Percentiles rank a stretch among this genome's conserved stretches.
Conservation (phyloP, 257 asterid species). For the Gentiana macrophylla region DNA sequence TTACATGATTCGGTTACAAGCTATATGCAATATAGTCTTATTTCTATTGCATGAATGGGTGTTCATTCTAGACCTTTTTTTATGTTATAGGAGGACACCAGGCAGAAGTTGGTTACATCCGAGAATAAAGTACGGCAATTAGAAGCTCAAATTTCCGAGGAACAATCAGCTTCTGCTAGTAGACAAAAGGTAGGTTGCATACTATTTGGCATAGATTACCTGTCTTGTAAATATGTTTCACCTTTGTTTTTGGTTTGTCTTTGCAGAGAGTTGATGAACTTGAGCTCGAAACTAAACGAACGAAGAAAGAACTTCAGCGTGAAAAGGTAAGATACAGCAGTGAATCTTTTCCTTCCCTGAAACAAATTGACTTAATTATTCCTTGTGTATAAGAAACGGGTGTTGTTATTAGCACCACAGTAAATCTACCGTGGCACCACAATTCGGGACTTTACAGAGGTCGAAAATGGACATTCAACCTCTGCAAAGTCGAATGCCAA, state of each 20-base stretch:
- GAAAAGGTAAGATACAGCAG: slow-evolving; percentile 76
- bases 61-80: background rate
- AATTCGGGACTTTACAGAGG: too few species aligned
- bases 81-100: slow-evolving; percentile 63
- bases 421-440: too few species aligned
- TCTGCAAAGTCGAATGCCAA: too few species aligned
- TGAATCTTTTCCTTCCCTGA: slow-evolving; percentile 7
- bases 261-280: slow-evolving; percentile 80
- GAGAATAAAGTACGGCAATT: slow-evolving; percentile 90
- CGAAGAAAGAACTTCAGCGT: slow-evolving; percentile 75
- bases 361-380: too few species aligned
- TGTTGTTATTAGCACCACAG: too few species aligned
- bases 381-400: too few species aligned
- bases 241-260: background rate
- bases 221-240: background rate
- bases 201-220: slow-evolving; percentile 1
- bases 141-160: slow-evolving; percentile 70
- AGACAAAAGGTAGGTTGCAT: slow-evolving; percentile 42
- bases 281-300: slow-evolving; percentile 53
- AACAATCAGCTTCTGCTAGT: slow-evolving; percentile 59
- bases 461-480: too few species aligned
- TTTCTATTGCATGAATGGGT: background rate
- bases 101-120: slow-evolving; percentile 77
- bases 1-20: background rate
- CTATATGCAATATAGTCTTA: background rate